A percentile compares a stretch with the other conserved stretches of the same genome.
phyloP scores from a whole-genome alignment of 2,329 filamentous ascomycete species.

The Mycosphaerelloides madeirae region DNA sequence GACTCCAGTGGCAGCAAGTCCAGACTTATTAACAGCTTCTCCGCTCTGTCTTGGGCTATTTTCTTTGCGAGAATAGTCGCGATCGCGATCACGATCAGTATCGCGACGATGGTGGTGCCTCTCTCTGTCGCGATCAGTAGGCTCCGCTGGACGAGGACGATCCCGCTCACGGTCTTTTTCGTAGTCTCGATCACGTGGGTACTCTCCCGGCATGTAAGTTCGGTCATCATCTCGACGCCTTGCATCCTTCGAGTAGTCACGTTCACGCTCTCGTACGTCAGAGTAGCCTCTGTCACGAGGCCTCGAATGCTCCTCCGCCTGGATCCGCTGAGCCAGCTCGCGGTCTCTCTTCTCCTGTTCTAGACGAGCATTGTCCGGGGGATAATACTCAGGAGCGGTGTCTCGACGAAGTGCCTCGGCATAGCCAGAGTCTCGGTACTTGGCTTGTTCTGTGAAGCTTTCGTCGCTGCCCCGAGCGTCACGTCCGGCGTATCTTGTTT shows the following conservation, averaged over 20 bases:
- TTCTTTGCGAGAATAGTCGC: conserved; percentile 22
- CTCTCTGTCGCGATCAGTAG: conserved; percentile 21
- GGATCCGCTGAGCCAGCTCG: conserved; percentile 19
- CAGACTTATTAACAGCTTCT: conserved; percentile 18
- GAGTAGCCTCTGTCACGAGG: conserved; percentile 4
- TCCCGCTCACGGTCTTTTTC: conserved; percentile 25
- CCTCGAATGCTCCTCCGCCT: conserved; percentile 21
- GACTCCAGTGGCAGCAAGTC: conserved; percentile 28
- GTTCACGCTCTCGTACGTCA: conserved; percentile 26
- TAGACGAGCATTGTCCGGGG: conserved; percentile 22
- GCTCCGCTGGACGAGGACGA: conserved; percentile 17
- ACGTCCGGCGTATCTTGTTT: conserved; percentile 28
- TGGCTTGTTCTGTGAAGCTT: conserved; percentile 34
- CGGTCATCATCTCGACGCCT: conserved; percentile 33
- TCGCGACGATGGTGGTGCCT: conserved; percentile 24
- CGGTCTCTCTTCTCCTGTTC: conserved; percentile 29
- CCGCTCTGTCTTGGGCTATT: conserved; percentile 19
- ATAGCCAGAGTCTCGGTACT: conserved; percentile 29
- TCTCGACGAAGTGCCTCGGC: conserved; percentile 27
- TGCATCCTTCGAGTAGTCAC: conserved; percentile 18
- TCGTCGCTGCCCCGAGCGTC: conserved; percentile 36
- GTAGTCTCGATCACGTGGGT: conserved; percentile 11
- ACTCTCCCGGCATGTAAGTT: conserved; percentile 17
- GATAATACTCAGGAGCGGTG: conserved; percentile 19
- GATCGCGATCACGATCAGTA: conserved; percentile 16